Evolutionary conservation across 2,329 filamentous ascomycete genomes (phyloP).

Genomic region (Pseudopithomyces maydicus): DNA sequence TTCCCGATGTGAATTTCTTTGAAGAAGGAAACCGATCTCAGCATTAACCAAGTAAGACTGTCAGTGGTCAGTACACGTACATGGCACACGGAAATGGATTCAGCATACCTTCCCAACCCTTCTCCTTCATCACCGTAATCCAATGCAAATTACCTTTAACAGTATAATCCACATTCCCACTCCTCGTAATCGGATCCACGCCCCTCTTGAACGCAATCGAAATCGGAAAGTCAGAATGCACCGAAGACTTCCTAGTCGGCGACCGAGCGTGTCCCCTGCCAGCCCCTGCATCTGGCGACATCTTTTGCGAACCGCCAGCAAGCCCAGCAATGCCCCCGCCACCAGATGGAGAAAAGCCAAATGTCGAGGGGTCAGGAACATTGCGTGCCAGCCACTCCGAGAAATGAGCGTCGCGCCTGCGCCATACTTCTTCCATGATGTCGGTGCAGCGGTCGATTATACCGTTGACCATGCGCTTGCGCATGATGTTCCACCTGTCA

Average conservation of each 20-base stretch:
- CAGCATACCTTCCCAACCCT: constrained; percentile 69
- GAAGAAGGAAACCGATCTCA: too few species aligned
- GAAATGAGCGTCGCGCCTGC: constrained; percentile 62
- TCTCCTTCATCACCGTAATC: constrained; percentile 72
- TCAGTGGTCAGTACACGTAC: neutral
- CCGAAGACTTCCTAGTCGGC: constrained; percentile 6
- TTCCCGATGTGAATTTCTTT: too few species aligned
- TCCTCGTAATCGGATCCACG: constrained; percentile 39
- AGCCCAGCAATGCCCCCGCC: constrained; percentile 1
- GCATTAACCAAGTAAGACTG: constrained; percentile 4
- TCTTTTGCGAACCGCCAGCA: neutral
- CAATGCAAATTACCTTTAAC: constrained; percentile 68
- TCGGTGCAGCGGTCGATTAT: constrained; percentile 68
- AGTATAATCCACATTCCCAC: constrained; percentile 64
- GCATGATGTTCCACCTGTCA: constrained; percentile 66
- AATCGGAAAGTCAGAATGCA: constrained; percentile 27
- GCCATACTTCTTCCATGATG: constrained; percentile 69
- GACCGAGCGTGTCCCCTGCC: constrained; percentile 8
- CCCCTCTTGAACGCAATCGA: constrained; percentile 42
- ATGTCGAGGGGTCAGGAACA: constrained; percentile 11
- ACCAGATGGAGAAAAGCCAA: neutral
- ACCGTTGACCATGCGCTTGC: constrained; percentile 65
- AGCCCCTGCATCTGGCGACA: neutral
- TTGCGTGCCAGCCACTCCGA: constrained; percentile 23
- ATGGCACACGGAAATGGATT: too few species aligned